phyloP scores from a whole-genome alignment of 1,139 yeast species.

The Yamadazyma triangularis region DNA sequence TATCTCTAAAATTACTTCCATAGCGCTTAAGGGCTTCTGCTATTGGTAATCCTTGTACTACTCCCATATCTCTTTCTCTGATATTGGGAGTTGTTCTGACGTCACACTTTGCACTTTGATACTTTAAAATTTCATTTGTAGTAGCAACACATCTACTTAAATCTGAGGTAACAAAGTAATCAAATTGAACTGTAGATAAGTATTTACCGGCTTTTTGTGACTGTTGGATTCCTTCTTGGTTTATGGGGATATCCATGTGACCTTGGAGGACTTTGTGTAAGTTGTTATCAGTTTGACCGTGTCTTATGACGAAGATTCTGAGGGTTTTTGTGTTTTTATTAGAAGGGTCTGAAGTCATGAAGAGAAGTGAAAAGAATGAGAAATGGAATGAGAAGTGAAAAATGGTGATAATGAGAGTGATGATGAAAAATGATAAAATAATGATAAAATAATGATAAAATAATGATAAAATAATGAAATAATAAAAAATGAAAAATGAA shows the following conservation, averaged over 20 bases:
- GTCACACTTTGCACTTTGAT: slow-evolving; percentile 18
- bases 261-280: slow-evolving; percentile 68
- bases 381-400: too few species aligned
- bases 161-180: slow-evolving; percentile 56
- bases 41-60: slow-evolving; percentile 64
- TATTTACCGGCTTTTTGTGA: slow-evolving; percentile 47
- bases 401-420: too few species aligned
- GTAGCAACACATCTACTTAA: slow-evolving; percentile 59
- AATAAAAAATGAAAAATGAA: too few species aligned
- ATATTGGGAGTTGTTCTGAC: slow-evolving; percentile 33
- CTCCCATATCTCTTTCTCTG: slow-evolving; percentile 82
- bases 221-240: slow-evolving; percentile 54
- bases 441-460: too few species aligned
- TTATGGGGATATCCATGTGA: slow-evolving; percentile 58
- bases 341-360: too few species aligned
- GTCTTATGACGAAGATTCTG: slow-evolving; percentile 64
- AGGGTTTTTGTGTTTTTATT: slow-evolving; percentile 30
- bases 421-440: too few species aligned
- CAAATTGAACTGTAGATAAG: slow-evolving; percentile 39
- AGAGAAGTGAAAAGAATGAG: too few species aligned
- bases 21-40: slow-evolving; percentile 54
- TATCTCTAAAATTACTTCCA: slow-evolving; percentile 33
- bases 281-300: slow-evolving; percentile 78
- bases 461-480: too few species aligned
- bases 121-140: slow-evolving; percentile 29